Percentiles rank a stretch among this genome's conserved stretches.
These are phyloP conservation scores for Trichoderma virens DNA, from an alignment of 495 filamentous ascomycete genomes.

Conservation along the genomic window DNA sequence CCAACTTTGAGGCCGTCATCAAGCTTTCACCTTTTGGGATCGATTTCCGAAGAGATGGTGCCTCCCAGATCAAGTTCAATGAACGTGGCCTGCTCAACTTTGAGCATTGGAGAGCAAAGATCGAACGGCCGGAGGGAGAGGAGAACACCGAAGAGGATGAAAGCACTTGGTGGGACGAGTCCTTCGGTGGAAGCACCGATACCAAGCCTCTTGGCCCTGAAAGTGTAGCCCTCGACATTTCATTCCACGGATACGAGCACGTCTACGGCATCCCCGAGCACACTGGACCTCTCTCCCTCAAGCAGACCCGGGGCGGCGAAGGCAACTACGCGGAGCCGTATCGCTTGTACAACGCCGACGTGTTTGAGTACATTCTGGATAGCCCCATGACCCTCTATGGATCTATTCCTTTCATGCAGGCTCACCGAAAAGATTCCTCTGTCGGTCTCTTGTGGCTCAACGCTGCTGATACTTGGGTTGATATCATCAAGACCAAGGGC, in stretches of 20 bases:
- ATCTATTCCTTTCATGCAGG: conserved; percentile 93
- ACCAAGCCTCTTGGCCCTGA: conserved; percentile 84
- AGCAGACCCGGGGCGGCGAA: conserved; percentile 79
- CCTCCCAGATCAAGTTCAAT: conserved; percentile 82
- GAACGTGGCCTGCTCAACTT: conserved; percentile 79
- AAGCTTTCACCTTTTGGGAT: conserved; percentile 73
- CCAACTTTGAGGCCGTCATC: conserved; percentile 72
- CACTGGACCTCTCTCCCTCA: conserved; percentile 77
- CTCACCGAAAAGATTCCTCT: conserved; percentile 84
- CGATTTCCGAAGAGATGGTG: conserved; percentile 74
- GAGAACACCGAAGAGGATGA: conserved; percentile 47
- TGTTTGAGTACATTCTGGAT: conserved; percentile 94
- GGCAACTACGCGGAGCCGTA: conserved; percentile 89
- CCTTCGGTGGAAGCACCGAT: conserved; percentile 89
- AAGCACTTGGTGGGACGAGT: conserved; percentile 95
- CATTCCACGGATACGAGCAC: conserved; percentile 83
- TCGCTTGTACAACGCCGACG: conserved; percentile 89
- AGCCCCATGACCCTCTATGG: conserved; percentile 99
- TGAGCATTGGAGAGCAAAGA: conserved; percentile 91
- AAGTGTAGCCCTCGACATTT: conserved; percentile 82
- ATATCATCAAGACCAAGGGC: conserved; percentile 76
- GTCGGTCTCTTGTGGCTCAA: conserved; percentile 99
- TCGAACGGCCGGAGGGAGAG: conserved; percentile 49
- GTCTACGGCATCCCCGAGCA: conserved; percentile 96
- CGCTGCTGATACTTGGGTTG: conserved; percentile 94